Percentiles rank a stretch among this genome's conserved stretches.
Evolutionary conservation across 2,329 filamentous ascomycete species (phyloP).

Genomic region (Fusarium xyrophilum): DNA sequence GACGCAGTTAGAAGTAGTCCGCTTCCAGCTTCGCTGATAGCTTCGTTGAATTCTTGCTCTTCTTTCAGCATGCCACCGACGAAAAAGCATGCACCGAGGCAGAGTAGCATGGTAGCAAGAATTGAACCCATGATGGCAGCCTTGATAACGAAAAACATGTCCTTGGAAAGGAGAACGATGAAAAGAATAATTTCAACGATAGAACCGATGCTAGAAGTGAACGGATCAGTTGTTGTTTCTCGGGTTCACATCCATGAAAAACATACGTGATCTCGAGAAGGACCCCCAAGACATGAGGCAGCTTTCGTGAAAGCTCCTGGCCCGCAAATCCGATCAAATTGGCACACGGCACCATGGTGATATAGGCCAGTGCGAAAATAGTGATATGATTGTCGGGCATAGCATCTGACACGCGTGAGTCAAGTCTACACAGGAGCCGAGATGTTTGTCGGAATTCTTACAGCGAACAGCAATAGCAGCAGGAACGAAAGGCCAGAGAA

Average conservation of each 20-base stretch:
- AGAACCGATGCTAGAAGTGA: constrained; percentile 62
- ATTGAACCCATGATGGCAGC: constrained; percentile 86
- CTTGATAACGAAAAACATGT: constrained; percentile 74
- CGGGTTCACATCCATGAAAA: neutral
- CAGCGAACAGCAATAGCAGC: constrained; percentile 55
- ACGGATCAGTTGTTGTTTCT: neutral
- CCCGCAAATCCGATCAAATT: constrained; percentile 58
- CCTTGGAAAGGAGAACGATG: constrained; percentile 70
- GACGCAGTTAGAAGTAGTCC: constrained; percentile 80
- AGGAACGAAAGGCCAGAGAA: constrained; percentile 59
- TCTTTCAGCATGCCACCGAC: constrained; percentile 73
- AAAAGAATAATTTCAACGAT: constrained; percentile 85
- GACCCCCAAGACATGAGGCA: constrained; percentile 75
- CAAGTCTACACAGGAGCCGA: neutral
- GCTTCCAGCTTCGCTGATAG: constrained; percentile 79
- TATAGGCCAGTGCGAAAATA: constrained; percentile 57
- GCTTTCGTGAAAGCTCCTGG: constrained; percentile 78
- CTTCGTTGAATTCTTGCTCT: constrained; percentile 74
- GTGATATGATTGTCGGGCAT: constrained; percentile 49
- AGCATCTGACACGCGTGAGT: constrained; percentile 41
- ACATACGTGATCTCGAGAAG: constrained; percentile 64
- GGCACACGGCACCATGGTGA: constrained; percentile 60
- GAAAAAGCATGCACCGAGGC: constrained; percentile 81
- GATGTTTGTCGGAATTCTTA: constrained; percentile 23
- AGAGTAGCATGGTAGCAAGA: constrained; percentile 80